A percentile compares a stretch with the other conserved stretches of the same genome.
Evolutionary conservation across 768 basidiomycete genomes (phyloP).

Genomic region (Lentinula sp.): DNA sequence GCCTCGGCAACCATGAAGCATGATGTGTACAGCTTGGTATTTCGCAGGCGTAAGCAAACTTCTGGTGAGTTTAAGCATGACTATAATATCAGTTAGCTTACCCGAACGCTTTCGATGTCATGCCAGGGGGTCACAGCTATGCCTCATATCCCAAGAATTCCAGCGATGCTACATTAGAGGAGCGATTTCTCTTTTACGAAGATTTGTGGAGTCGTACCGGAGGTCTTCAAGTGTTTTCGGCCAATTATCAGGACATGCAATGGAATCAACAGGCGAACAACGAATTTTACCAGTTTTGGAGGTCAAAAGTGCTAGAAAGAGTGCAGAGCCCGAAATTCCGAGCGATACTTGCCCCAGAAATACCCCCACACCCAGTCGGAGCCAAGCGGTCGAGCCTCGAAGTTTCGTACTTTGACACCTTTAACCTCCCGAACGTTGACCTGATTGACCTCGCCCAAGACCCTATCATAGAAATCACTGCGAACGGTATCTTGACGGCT

Average conservation of each 20-base stretch:
- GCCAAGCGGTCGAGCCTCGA: conserved; percentile 17
- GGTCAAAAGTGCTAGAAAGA: conserved; percentile 14
- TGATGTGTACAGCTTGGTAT: conserved; percentile 12
- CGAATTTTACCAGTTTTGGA: conserved; percentile 18
- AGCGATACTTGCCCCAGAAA: conserved; percentile 16
- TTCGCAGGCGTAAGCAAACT: conserved; percentile 12
- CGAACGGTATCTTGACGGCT: conserved; percentile 13
- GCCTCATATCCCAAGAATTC: conserved; percentile 3
- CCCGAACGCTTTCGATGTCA: background rate
- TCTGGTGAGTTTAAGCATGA: background rate
- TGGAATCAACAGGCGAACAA: conserved; percentile 14
- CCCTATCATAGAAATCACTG: conserved; percentile 14
- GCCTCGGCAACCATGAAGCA: conserved; percentile 12
- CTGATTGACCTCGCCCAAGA: conserved; percentile 16
- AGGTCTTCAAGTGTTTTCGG: conserved; percentile 8
- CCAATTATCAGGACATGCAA: conserved; percentile 10
- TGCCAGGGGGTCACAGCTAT: conserved; percentile 11
- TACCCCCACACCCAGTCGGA: conserved; percentile 16
- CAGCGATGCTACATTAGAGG: background rate
- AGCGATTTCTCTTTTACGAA: background rate
- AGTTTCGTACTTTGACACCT: conserved; percentile 16
- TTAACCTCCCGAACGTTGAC: conserved; percentile 16
- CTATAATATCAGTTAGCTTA: too few relatives aligned
- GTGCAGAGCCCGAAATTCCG: conserved; percentile 13
- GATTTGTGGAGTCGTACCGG: background rate